Evolutionary conservation across 1,284 basidiomycete species (phyloP).

Genomic region (Melampsora allii-populina): DNA sequence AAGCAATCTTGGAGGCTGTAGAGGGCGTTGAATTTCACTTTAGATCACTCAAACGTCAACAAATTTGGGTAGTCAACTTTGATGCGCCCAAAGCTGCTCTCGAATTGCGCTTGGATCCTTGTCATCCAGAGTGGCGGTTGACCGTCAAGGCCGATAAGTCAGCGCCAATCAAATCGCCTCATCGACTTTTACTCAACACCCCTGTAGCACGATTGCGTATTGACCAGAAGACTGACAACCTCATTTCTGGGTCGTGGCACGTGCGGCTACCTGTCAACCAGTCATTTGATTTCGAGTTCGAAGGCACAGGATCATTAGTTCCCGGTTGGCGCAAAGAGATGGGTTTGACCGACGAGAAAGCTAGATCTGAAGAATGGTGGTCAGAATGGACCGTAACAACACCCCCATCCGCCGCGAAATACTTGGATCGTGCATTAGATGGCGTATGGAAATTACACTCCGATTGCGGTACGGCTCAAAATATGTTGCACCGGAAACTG

Average conservation of each 20-base stretch:
- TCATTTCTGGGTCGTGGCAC: slow-evolving; percentile 75
- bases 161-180: slow-evolving; percentile 74
- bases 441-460: slow-evolving; percentile 75
- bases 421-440: slow-evolving; percentile 74
- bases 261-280: slow-evolving; percentile 68
- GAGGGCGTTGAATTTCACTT: slow-evolving; percentile 68
- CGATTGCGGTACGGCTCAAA: slow-evolving; percentile 83
- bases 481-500: slow-evolving; percentile 72
- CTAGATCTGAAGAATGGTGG: slow-evolving; percentile 64
- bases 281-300: slow-evolving; percentile 62
- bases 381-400: slow-evolving; percentile 66
- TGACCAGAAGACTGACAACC: slow-evolving; percentile 50
- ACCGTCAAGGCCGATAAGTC: slow-evolving; percentile 66
- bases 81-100: slow-evolving; percentile 67
- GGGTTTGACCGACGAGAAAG: slow-evolving; percentile 67
- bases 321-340: slow-evolving; percentile 80
- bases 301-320: slow-evolving; percentile 67
- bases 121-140: slow-evolving; percentile 79
- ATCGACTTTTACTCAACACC: slow-evolving; percentile 68
- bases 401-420: slow-evolving; percentile 56
- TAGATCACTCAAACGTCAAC: slow-evolving; percentile 78
- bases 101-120: slow-evolving; percentile 71
- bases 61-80: slow-evolving; percentile 78
- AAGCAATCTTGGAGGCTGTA: slow-evolving; percentile 65
- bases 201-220: slow-evolving; percentile 73